A percentile compares a stretch with the other conserved stretches of the same genome.
phyloP scores from a whole-genome alignment of 2,329 filamentous ascomycete genomes.

The Leptographium procerum region DNA sequence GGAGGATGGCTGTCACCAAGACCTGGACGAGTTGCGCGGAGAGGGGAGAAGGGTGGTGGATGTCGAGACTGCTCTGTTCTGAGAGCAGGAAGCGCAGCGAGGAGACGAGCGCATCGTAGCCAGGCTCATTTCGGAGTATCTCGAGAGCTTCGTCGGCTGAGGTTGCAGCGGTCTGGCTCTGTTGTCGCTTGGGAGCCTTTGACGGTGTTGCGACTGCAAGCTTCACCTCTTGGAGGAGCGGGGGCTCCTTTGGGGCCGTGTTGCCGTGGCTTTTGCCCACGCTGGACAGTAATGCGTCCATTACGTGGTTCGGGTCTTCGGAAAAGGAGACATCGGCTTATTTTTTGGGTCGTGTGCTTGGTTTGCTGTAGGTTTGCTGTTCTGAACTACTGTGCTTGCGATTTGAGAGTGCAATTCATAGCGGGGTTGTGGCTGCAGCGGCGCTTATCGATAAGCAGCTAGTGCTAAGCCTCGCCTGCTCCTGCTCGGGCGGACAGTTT shows the following conservation, averaged over 20 bases:
- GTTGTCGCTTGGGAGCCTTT: not conserved
- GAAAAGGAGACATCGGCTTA: not conserved
- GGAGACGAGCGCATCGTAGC: constrained; percentile 41
- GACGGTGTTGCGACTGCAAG: not conserved
- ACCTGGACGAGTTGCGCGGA: constrained; percentile 65
- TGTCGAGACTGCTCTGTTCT: constrained; percentile 33
- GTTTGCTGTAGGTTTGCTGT: not conserved
- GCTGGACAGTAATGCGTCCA: constrained; percentile 46
- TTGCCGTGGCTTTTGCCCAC: constrained; percentile 39
- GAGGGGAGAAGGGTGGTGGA: constrained; percentile 52
- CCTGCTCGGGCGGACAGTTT: no score
- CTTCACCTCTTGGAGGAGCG: constrained; percentile 25
- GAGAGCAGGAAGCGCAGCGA: constrained; percentile 40
- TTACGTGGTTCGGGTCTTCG: constrained; percentile 16
- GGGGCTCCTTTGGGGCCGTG: constrained; percentile 25
- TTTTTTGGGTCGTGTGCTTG: not conserved
- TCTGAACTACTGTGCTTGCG: no score
- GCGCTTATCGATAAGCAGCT: not conserved
- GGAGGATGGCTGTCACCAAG: constrained; percentile 62
- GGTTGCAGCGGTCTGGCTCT: constrained; percentile 4
- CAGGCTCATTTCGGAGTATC: constrained; percentile 49
- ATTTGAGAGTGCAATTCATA: no score
- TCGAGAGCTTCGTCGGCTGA: constrained; percentile 44
- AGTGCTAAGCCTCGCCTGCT: not conserved
- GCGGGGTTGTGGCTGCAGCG: not conserved